Evolutionary conservation across 2,329 filamentous ascomycete genomes (phyloP).

Genomic region (Fusarium mexicanum): DNA sequence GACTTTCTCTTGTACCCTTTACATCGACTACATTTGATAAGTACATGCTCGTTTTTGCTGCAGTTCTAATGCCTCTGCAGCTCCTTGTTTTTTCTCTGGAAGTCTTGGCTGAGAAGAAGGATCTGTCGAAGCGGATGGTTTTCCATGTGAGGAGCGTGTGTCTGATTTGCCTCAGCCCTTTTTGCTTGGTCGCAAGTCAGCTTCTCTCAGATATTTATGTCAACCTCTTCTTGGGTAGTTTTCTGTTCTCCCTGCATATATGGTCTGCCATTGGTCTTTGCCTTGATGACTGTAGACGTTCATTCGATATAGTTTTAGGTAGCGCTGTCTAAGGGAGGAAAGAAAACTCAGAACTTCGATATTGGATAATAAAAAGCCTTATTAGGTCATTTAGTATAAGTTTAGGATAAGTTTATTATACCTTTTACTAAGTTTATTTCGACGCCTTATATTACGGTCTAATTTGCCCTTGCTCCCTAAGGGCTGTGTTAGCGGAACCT

Average conservation of each 20-base stretch:
- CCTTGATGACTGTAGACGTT: background rate
- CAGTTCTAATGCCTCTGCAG: accelerated
- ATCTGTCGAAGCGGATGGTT: background rate
- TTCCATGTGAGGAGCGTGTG: accelerated
- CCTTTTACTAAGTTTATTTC: too few relatives aligned
- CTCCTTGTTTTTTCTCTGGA: background rate
- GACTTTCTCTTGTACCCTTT: accelerated
- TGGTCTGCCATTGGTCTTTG: background rate
- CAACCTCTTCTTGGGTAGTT: accelerated
- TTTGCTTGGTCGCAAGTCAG: accelerated
- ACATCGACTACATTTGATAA: accelerated
- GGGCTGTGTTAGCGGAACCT: background rate
- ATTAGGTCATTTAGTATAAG: too few relatives aligned
- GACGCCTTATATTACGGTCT: too few relatives aligned
- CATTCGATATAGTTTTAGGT: background rate
- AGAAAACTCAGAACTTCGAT: too few relatives aligned
- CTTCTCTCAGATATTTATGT: accelerated
- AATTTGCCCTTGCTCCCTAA: accelerated
- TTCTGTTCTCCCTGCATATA: background rate
- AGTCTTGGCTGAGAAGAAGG: background rate
- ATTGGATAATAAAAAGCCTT: too few relatives aligned
- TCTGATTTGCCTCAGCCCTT: background rate
- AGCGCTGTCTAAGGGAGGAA: background rate
- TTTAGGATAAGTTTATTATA: too few relatives aligned
- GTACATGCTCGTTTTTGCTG: accelerated